These are phyloP conservation scores for Geosmithia morbida DNA, from an alignment of 2,329 filamentous ascomycete genomes.

Conservation along the genomic window DNA sequence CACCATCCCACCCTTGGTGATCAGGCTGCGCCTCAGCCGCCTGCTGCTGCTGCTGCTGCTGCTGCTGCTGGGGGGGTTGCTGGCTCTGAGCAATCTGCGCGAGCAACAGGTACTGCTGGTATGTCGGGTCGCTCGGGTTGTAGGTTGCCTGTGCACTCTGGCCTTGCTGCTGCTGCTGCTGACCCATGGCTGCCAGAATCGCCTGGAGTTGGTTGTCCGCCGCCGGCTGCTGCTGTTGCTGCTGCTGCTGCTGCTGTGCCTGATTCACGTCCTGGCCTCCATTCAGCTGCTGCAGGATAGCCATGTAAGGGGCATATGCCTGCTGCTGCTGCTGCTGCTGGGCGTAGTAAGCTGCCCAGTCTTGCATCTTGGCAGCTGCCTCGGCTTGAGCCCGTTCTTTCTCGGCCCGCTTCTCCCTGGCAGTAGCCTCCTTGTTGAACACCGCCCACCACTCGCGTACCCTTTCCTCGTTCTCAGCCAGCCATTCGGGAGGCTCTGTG, in stretches of 20 bases:
- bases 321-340: conserved; percentile 14
- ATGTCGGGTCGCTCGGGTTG: conserved; percentile 23
- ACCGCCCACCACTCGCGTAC: conserved; percentile 38
- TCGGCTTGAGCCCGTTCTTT: conserved; percentile 19
- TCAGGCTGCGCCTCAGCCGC: background rate
- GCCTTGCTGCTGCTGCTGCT: conserved; percentile 17
- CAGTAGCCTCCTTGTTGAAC: conserved; percentile 23
- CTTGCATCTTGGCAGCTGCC: conserved; percentile 10
- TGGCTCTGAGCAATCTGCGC: conserved; percentile 17
- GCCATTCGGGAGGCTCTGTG: conserved; percentile 36
- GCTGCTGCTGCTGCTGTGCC: conserved; percentile 4
- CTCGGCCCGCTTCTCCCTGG: conserved; percentile 22
- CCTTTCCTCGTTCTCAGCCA: conserved; percentile 28
- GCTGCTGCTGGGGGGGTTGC: conserved; percentile 11
- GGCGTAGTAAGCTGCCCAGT: conserved; percentile 13
- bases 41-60: conserved; percentile 5
- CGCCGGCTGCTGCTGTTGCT: conserved; percentile 9
- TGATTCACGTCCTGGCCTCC: conserved; percentile 11
- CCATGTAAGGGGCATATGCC: conserved; percentile 26
- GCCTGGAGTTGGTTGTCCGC: conserved; percentile 25
- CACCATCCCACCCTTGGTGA: conserved; percentile 6
- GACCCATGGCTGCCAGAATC: conserved; percentile 26
- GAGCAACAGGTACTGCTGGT: conserved; percentile 23
- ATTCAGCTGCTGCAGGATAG: conserved; percentile 23
- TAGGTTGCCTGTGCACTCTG: conserved; percentile 10